Evolutionary conservation across 441 rosid species (phyloP), one percentile per base, ranked within the genome.

Genomic region (Raphanus hybrid): DNA sequence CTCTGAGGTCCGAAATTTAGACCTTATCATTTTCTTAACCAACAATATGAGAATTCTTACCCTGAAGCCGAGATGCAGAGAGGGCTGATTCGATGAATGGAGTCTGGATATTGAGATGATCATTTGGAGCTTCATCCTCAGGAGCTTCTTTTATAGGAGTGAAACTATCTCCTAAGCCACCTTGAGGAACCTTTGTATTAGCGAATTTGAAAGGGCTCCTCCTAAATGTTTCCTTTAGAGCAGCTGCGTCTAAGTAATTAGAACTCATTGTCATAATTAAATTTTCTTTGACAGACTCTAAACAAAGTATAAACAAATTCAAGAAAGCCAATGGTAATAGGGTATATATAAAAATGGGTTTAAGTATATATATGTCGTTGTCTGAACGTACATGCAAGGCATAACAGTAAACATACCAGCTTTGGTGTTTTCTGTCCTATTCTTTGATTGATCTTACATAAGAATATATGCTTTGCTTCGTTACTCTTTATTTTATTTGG

Each of bases 191-290:
- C 43, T 70, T 80, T 26, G 70, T 75, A 64, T 80, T 80, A 0
- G 70, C 70, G 39, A 80, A 80, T 14, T 80, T 75, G 70, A 80
- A 80, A 75, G 82, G 82, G 52, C 77, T 80, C 54, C 58, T 80
- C 8, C 82, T 34, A 61, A 71, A 59, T 59, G 65, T 65, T 10
- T 75, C 80, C 8, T 66, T 75, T 1, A 20, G 39, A 70, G 26
- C 11, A 54, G 58, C 58, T 65, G 69, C 60, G 6, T 75, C 69
- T 75, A 57, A 57, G 71, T 79, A 26, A 64, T 64, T 79, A 29
- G 75, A 74, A 69, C 37, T 34, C 79, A 59, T 70, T 63, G 70
- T 14, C 73, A 54, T 74, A 10, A 15, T 12, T 12, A 61, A 5
- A 5, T 2, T 52, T 11, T 67, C 1, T 67, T 60, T 34, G 70